phyloP scores from a whole-genome alignment of 768 basidiomycete genomes.

The Cyclocybe cylindracea region DNA sequence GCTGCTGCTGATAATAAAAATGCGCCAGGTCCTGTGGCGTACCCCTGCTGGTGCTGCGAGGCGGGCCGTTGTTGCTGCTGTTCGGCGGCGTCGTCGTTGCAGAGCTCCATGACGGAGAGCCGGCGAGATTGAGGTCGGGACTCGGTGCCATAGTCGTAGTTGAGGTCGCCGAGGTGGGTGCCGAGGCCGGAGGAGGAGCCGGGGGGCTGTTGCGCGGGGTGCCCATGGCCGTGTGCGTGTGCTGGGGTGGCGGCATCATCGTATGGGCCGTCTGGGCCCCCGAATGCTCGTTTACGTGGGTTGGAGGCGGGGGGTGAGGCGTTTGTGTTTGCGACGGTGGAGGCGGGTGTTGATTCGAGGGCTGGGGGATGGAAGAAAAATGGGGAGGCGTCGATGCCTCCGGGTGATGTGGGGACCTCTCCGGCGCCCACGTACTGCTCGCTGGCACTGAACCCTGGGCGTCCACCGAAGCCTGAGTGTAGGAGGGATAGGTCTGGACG shows the following conservation, averaged over 20 bases:
- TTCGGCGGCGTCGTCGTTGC: conserved; percentile 57
- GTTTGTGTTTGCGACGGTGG: conserved; percentile 8
- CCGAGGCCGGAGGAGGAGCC: background rate
- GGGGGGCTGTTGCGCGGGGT: conserved; percentile 10
- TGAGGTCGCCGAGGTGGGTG: conserved; percentile 20
- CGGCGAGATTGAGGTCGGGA: conserved; percentile 79
- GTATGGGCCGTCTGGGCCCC: conserved; percentile 53
- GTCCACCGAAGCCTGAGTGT: conserved; percentile 35
- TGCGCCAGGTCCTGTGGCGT: conserved; percentile 28
- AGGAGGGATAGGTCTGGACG: conserved; percentile 30
- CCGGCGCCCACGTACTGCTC: background rate
- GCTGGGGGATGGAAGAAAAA: conserved; percentile 79
- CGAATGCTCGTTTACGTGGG: conserved; percentile 66
- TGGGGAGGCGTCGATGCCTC: conserved; percentile 56
- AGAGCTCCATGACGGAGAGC: conserved; percentile 86
- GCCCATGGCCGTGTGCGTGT: background rate
- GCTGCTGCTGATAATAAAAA: conserved; percentile 40
- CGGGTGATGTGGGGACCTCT: conserved; percentile 17
- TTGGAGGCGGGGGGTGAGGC: conserved; percentile 29
- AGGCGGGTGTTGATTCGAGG: conserved; percentile 27
- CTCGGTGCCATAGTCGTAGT: conserved; percentile 71
- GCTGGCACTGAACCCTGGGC: conserved; percentile 8
- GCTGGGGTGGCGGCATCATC: conserved; percentile 22
- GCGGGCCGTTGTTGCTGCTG: conserved; percentile 2
- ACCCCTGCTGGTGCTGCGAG: conserved; percentile 10